Base-by-base conservation (phyloP, 805 yeast species). In the Barnettozyma salicaria region DNA sequence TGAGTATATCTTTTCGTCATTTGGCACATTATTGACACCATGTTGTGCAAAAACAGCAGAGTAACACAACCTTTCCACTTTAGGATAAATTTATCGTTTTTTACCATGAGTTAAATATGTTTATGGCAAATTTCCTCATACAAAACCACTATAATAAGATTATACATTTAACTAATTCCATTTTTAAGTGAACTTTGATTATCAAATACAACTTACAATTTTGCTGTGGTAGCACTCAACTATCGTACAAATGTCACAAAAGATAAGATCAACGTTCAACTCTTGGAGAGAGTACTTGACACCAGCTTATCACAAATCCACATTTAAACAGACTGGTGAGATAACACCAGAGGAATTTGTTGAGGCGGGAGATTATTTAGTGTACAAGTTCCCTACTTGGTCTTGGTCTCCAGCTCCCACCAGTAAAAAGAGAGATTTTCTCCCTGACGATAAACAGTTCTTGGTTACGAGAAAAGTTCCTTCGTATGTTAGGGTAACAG, bases 341-440 rank as follows among this genome's bases (percentile, higher is more conserved):
- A 80, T 92, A 35, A 85, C 96, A 1, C 98, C 98, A 1, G 95
- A 86, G 37, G 98, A 92, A 59, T 92, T 92, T 62, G 90, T 88
- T 8, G 68, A 67, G 38, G 97, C 98, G 4, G 98, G 98, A 17
- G 97, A 92, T 58, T 92, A 87, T 59, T 64, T 92, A 40, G 89
- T 80, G 22, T 80, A 78, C 60, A 85, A 82, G 67, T 92, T 92
- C 58, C 97, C 98, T 3, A 92, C 97, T 1, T 92, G 98, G 98
- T 77, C 78, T 44, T 92, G 98, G 98, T 64, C 76, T 3, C 64
- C 75, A 4, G 78, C 81, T 1, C 73, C 81, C 12, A 60, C 66
- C 11, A 64, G 70, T 7, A 72, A 68, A 47, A 63, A 56, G 32
- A 74, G 79, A 45, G 81, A 76, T 44, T 92, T 87, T 49, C 62